Base-by-base conservation (phyloP, 495 filamentous ascomycete species). In the Jackrogersella minutella region DNA sequence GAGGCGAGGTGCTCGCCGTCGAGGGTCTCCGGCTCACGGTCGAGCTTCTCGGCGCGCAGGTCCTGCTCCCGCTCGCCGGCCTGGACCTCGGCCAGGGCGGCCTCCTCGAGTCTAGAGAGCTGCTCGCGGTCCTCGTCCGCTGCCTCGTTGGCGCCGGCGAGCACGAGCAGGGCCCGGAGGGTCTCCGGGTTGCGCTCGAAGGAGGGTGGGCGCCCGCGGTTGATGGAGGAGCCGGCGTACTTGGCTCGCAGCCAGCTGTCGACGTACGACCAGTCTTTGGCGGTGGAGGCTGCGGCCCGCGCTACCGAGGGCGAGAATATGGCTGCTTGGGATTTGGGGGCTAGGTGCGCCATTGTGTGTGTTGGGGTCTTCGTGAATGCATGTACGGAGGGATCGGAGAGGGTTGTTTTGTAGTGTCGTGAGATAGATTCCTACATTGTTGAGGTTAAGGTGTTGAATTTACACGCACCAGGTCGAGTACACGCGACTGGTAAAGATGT, bases 151-250 rank as follows among this genome's bases (percentile, higher is more conserved):
- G 87, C 83, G 8, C 87, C 80, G 19, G 91, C 89, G 8, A 97
- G 82, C 13, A 89, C 85, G 7, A 96, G 83, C 3, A 97, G 80
- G 3, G 86, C 88, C 52, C 86, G 88, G 21, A 97, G 81, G 1
- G 93, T 97, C 58, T 93, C 90, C 43, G 87, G 82, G 72, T 94
- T 97, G 68, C 91, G 88, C 77, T 97, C 93, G 75, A 96, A 95
- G 4, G 80, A 68, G 1, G 90, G 86, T 6, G 40, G 50, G 0
- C 69, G 33, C 6, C 74, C 59, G 57, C 68, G 53, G 34, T 64
- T 71, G 68, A 40, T n/a, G 41, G 3, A 21, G n/a, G 72, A 61
- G 47, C 55, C 52, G 24, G 63, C 65, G 71, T 89, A 93, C 65
- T 91, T 88, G 46, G 83, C 80, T 24, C 76, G 72, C 2, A 97